Percentiles rank a stretch among this genome's conserved stretches.
These are phyloP conservation scores for Diplodia corticola DNA, from an alignment of 2,329 filamentous ascomycete species.

Conservation along the genomic window DNA sequence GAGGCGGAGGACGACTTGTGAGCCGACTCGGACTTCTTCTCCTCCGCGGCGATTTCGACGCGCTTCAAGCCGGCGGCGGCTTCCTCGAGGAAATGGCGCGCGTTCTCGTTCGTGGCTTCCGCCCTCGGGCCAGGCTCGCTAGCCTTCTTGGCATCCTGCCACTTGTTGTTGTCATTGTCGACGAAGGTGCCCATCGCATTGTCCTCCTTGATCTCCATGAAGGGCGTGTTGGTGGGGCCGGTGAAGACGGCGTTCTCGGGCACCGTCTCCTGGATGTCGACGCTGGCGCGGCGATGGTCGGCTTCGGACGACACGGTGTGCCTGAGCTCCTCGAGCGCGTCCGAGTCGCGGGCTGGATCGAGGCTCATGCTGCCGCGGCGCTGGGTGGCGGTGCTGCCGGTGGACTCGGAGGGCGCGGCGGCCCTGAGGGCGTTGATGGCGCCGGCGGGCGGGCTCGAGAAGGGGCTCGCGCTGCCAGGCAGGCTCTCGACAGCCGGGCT, in stretches of 20 bases:
- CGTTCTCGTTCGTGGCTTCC: conserved; percentile 22
- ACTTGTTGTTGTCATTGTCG: conserved; percentile 31
- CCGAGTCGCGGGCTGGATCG: conserved; percentile 37
- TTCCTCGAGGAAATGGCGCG: conserved; percentile 21
- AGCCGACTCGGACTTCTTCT: neutral
- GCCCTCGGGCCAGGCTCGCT: conserved; percentile 32
- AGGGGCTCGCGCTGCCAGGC: conserved; percentile 14
- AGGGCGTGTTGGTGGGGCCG: conserved; percentile 38
- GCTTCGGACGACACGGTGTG: conserved; percentile 44
- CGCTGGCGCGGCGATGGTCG: conserved; percentile 40
- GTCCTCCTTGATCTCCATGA: conserved; percentile 33
- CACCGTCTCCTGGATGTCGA: conserved; percentile 39
- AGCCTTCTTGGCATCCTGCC: conserved; percentile 41
- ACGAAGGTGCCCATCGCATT: conserved; percentile 26
- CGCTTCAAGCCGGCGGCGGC: conserved; percentile 1
- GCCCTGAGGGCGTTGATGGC: neutral
- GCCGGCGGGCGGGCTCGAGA: conserved; percentile 10
- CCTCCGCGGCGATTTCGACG: conserved; percentile 20
- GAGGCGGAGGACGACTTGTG: neutral
- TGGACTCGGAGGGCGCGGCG: neutral
- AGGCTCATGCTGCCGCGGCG: conserved; percentile 47
- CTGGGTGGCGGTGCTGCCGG: conserved; percentile 29
- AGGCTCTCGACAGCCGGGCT: conserved; percentile 18
- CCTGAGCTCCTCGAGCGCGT: conserved; percentile 39
- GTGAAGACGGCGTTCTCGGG: conserved; percentile 47